These are phyloP conservation scores for Rhododendron mucronatum DNA, from an alignment of 148 eudicot genomes.

Conservation along the genomic window DNA sequence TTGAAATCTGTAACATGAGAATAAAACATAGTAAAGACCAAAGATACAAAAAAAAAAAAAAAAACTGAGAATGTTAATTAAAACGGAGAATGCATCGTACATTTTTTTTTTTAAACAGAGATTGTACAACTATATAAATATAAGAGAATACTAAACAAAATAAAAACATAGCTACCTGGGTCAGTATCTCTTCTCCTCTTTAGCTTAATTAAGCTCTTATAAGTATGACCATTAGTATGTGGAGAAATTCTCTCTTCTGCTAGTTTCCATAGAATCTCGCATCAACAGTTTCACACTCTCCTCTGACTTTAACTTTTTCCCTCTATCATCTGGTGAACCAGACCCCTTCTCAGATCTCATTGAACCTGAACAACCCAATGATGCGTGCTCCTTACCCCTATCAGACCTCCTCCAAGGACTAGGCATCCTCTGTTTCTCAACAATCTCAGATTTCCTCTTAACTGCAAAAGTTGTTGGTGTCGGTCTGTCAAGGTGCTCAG, in stretches of 20 bases:
- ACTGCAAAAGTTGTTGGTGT: constrained; percentile 2
- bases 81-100: background rate
- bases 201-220: constrained; percentile 28
- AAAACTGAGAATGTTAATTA: background rate
- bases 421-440: constrained; percentile 16
- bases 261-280: constrained; percentile 25
- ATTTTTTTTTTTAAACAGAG: too few species aligned
- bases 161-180: constrained; percentile 12
- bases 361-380: constrained; percentile 21
- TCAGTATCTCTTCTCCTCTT: background rate
- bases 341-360: constrained; percentile 27
- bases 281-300: constrained; percentile 24
- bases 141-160: background rate
- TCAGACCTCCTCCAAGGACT: constrained; percentile 44
- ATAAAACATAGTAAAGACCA: background rate
- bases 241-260: constrained; percentile 5
- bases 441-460: constrained; percentile 23
- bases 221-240: background rate
- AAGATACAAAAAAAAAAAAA: background rate
- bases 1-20: background rate
- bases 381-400: constrained; percentile 26
- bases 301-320: constrained; percentile 20
- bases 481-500: constrained; percentile 35
- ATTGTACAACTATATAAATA: too few species aligned
- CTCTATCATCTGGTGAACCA: constrained; percentile 9